These are phyloP conservation scores for Astrothelium macrocarpum DNA, from an alignment of 495 filamentous ascomycete genomes.

Conservation along the genomic window DNA sequence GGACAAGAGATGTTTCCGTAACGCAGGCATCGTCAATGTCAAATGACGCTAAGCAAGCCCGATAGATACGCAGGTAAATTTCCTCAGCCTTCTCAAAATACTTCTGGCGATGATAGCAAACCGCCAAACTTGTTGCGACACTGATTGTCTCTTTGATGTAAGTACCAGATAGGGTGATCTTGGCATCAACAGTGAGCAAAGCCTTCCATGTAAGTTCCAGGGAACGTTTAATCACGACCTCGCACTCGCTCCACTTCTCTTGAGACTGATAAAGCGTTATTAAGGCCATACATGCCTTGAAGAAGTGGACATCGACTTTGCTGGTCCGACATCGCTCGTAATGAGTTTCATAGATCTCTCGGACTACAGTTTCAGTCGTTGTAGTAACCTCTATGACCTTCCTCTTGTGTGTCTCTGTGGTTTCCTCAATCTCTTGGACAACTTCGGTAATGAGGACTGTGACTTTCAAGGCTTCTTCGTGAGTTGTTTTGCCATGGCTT, in stretches of 20 bases:
- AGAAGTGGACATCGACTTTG: not conserved
- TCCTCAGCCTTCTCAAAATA: conserved; percentile 4
- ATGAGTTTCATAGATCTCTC: conserved; percentile 1
- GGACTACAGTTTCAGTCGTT: not conserved
- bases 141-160: not conserved
- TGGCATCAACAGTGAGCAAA: not conserved
- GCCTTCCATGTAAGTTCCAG: conserved; percentile 3
- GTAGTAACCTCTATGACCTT: not conserved
- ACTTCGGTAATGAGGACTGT: not conserved
- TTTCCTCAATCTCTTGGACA: not conserved
- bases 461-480: not conserved
- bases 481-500: not conserved
- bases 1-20: not conserved
- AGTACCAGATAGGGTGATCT: not conserved
- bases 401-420: not conserved
- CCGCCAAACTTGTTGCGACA: not conserved
- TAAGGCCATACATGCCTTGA: not conserved
- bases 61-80: not conserved
- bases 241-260: conserved; percentile 2
- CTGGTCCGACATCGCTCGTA: not conserved
- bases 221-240: not conserved
- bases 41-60: not conserved
- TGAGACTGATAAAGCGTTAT: not conserved
- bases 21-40: not conserved
- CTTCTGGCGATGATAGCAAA: not conserved